These are phyloP conservation scores for Musa schizocarpa DNA, from an alignment of 176 grass and related monocot genomes.

Conservation along the genomic window DNA sequence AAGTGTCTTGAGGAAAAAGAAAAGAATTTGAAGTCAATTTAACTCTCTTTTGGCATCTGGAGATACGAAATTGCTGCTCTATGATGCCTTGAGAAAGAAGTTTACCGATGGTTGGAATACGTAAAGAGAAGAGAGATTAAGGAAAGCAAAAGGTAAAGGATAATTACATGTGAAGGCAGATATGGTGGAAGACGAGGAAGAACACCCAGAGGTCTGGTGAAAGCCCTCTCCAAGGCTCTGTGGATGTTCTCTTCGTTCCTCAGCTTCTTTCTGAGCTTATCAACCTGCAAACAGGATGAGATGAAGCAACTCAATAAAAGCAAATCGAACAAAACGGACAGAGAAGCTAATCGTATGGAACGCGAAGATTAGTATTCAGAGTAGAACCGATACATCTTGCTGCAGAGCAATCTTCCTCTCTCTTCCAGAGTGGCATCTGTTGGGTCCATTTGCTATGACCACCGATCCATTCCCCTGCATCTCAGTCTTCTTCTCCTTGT, in stretches of 20 bases:
- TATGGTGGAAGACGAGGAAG: constrained; percentile 96
- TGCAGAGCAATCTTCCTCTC: constrained; percentile 82
- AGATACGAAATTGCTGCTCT: not conserved
- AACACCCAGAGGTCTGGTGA: constrained; percentile 86
- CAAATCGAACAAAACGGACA: not conserved
- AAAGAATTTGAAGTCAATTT: constrained; percentile 23
- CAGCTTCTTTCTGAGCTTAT: constrained; percentile 94
- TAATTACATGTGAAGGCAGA: constrained; percentile 65
- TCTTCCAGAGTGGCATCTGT: constrained; percentile 57
- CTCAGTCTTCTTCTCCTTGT: constrained; percentile 52
- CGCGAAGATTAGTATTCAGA: not conserved
- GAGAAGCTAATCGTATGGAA: not conserved
- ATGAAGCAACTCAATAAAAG: constrained; percentile 2
- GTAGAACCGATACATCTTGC: constrained; percentile 55
- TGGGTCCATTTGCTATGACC: constrained; percentile 14
- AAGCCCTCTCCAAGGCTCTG: constrained; percentile 84
- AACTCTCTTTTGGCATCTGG: not conserved
- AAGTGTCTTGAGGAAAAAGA: constrained; percentile 48
- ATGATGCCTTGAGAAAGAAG: not conserved
- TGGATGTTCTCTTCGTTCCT: constrained; percentile 96
- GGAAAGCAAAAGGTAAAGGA: not conserved
- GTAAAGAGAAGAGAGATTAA: not conserved
- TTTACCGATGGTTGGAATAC: not conserved
- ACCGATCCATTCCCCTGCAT: constrained; percentile 29
- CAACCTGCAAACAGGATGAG: constrained; percentile 50